These are phyloP conservation scores for Ottelia alismoides DNA, from an alignment of 106 monocot species.

Conservation along the genomic window DNA sequence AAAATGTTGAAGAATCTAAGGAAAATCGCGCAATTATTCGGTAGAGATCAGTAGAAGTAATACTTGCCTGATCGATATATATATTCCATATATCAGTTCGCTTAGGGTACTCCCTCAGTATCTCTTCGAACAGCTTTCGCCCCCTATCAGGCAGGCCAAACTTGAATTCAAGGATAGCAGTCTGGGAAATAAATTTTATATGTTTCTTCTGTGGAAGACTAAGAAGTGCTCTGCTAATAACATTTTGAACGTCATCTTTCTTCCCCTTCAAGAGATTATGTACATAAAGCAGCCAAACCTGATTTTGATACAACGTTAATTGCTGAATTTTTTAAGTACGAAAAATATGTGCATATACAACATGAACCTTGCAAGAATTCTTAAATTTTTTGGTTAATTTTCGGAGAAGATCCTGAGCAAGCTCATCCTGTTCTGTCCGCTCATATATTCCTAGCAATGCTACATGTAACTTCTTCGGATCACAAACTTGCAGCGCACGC, in stretches of 20 bases:
- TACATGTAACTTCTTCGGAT: constrained; percentile 75
- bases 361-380: constrained; percentile 79
- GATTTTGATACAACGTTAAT: no score
- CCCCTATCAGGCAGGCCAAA: constrained; percentile 60
- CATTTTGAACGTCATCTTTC: constrained; percentile 40
- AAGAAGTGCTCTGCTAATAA: constrained; percentile 66
- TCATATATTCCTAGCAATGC: constrained; percentile 84
- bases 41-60: no score
- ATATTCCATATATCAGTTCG: constrained; percentile 92
- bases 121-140: constrained; percentile 60
- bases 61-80: constrained; percentile 94
- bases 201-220: constrained; percentile 70
- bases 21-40: no score
- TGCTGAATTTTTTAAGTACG: no score
- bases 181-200: constrained; percentile 80
- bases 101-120: constrained; percentile 78
- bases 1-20: no score
- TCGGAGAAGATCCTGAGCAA: constrained; percentile 65
- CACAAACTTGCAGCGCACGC: constrained; percentile 74
- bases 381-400: constrained; percentile 81
- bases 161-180: constrained; percentile 79
- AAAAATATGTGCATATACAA: no score
- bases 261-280: constrained; percentile 42
- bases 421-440: constrained; percentile 46
- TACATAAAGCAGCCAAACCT: constrained; percentile 50